phyloP scores from a whole-genome alignment of 192 early-diverging fungal genomes.

The Coemansia erecta region DNA sequence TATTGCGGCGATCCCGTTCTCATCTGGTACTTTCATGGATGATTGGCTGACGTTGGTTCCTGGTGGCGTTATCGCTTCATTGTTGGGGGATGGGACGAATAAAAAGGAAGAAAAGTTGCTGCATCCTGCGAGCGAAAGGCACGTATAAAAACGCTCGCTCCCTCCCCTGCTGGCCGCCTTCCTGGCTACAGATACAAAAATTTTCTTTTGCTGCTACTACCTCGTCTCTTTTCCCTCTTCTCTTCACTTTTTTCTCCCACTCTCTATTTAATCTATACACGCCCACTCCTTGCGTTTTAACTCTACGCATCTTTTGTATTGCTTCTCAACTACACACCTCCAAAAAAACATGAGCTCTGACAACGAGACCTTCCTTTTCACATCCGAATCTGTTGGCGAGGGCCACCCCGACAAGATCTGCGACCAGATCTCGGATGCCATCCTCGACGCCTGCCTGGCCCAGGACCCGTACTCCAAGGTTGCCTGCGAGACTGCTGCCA shows the following conservation, averaged over 20 bases:
- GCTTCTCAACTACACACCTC: conserved; percentile 1
- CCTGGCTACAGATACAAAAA: background rate
- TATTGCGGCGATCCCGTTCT: conserved; percentile 9
- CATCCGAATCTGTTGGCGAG: conserved; percentile 99
- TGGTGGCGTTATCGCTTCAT: conserved; percentile 21
- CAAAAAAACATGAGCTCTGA: conserved; percentile 24
- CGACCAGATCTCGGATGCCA: conserved; percentile 99
- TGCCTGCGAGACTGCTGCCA: conserved; percentile 99
- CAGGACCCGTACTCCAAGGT: conserved; percentile 97
- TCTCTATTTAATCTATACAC: background rate
- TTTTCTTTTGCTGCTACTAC: background rate
- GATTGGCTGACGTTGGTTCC: conserved; percentile 16
- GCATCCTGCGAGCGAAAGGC: background rate
- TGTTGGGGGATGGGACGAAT: conserved; percentile 12
- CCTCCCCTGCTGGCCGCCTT: background rate
- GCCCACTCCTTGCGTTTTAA: background rate
- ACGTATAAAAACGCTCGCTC: background rate
- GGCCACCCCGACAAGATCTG: conserved; percentile 99
- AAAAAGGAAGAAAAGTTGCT: background rate
- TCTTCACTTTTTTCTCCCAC: background rate
- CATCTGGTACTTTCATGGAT: conserved; percentile 17
- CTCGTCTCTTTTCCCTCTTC: no score
- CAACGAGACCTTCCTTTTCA: conserved; percentile 95
- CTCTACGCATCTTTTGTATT: background rate
- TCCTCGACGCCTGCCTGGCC: conserved; percentile 92